phyloP scores from a whole-genome alignment of 1,284 basidiomycete genomes.

The Trametes polyzona region DNA sequence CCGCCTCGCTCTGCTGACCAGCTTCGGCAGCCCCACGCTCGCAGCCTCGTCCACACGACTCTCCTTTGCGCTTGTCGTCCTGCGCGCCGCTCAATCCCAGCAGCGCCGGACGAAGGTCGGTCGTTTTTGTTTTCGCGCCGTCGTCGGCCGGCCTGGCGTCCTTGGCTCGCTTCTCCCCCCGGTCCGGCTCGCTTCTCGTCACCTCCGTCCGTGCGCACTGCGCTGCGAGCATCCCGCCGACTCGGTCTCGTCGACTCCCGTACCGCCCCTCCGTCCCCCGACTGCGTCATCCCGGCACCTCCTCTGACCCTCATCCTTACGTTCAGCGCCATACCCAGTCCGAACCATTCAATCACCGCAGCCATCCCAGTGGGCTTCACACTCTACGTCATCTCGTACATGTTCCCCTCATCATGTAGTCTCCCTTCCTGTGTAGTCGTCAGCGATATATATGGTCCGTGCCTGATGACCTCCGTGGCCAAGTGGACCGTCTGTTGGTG shows the following conservation, averaged over 20 bases:
- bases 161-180: constrained; percentile 6
- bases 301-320: background rate
- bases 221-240: no score
- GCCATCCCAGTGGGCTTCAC: background rate
- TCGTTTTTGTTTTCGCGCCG: background rate
- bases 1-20: constrained; percentile 6
- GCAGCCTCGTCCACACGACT: constrained; percentile 9
- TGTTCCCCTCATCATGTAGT: background rate
- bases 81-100: background rate
- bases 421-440: background rate
- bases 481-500: background rate
- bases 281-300: background rate
- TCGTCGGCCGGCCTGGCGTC: constrained; percentile 3
- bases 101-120: constrained; percentile 1
- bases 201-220: background rate
- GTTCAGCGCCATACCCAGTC: background rate
- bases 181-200: constrained; percentile 11
- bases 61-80: constrained; percentile 3
- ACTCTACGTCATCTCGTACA: constrained; percentile 4
- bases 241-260: background rate
- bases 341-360: background rate
- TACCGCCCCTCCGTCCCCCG: background rate
- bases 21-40: constrained; percentile 11
- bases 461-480: background rate
- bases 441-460: background rate